Base-by-base conservation (phyloP, 2,329 filamentous ascomycete species). In the Sarocladiaceae sp. region DNA sequence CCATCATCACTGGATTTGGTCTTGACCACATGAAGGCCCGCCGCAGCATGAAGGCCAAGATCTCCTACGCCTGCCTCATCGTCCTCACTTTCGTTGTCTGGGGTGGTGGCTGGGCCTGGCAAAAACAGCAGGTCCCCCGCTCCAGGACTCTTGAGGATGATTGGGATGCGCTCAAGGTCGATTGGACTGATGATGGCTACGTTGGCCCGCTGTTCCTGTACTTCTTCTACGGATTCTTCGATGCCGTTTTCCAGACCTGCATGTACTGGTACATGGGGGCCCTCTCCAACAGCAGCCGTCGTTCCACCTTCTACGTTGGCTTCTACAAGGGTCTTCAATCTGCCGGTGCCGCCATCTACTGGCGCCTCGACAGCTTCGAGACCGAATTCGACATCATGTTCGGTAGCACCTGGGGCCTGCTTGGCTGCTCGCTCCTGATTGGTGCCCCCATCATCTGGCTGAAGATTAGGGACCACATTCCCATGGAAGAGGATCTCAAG, bases 181-280 rank as follows among this genome's bases (percentile, higher is more conserved):
- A 94, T 68, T 94, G 87, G 84, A 77, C 74, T 2, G 76, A 83
- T 52, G 70, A 75, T 25, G 82, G 82, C 51, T 94, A 87, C 64
- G 77, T 86, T 54, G 90, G 87, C 0, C 88, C 88, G 12, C 89
- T 96, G 82, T 90, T 96, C 67, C 72, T 96, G 50, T 95, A 91
- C 74, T 89, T 96, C 62, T 92, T 92, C 70, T 48, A 48, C 44
- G 44, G 44, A 48, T 48, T 94, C 69, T 94, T 86, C 60, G 93
- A 97, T 66, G 90, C 92, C 39, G 82, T 85, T 52, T 97, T 90
- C 86, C 93, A 97, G 74, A 93, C 90, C 0, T 84, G 78, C 62
- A 85, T 92, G 48, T 97, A 97, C 77, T 97, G 92, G 92, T 92
- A 87, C 74, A 96, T 97, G 87, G 93, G 93, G 49, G 83, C 92